Percentiles rank a stretch among this genome's conserved stretches.
Evolutionary conservation across 2,329 filamentous ascomycete species (phyloP).

Genomic region (Orbilia oligospora): DNA sequence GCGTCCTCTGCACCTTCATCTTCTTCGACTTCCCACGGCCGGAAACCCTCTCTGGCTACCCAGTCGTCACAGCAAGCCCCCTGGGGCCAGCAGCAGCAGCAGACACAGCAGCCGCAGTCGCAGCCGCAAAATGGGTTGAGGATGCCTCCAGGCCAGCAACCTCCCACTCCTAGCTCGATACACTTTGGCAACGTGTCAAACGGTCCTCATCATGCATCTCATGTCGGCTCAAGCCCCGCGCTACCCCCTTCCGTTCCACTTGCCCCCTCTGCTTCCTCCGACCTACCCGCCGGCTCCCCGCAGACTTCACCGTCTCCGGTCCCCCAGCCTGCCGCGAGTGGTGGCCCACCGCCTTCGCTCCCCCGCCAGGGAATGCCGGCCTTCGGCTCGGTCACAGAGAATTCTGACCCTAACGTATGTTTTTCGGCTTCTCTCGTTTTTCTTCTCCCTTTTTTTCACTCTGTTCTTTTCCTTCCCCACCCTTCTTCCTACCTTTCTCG

Average conservation of each 20-base stretch:
- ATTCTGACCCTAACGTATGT: conserved; percentile 43
- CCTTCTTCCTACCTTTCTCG: conserved; percentile 60
- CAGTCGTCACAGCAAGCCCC: conserved; percentile 38
- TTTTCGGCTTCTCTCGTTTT: conserved; percentile 63
- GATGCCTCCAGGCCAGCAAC: conserved; percentile 80
- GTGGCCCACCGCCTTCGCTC: conserved; percentile 82
- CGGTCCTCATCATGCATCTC: conserved; percentile 66
- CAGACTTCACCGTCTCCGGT: conserved; percentile 93
- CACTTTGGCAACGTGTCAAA: conserved; percentile 85
- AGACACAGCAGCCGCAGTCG: conserved; percentile 63
- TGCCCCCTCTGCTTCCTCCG: conserved; percentile 68
- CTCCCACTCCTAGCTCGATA: conserved; percentile 74
- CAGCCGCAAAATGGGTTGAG: conserved; percentile 61
- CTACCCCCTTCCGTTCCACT: conserved; percentile 69
- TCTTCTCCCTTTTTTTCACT: neutral
- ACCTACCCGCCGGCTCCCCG: conserved; percentile 84
- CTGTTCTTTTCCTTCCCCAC: conserved; percentile 62
- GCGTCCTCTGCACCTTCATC: conserved; percentile 69
- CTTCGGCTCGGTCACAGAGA: conserved; percentile 61
- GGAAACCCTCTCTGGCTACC: conserved; percentile 72
- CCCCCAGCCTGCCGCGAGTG: conserved; percentile 85
- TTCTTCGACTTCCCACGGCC: conserved; percentile 71
- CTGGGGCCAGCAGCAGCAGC: conserved; percentile 46
- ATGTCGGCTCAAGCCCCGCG: conserved; percentile 75
- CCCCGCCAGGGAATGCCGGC: conserved; percentile 61